phyloP scores from a whole-genome alignment of 108 stramenopile genomes.

The Cyclotella atomus region DNA sequence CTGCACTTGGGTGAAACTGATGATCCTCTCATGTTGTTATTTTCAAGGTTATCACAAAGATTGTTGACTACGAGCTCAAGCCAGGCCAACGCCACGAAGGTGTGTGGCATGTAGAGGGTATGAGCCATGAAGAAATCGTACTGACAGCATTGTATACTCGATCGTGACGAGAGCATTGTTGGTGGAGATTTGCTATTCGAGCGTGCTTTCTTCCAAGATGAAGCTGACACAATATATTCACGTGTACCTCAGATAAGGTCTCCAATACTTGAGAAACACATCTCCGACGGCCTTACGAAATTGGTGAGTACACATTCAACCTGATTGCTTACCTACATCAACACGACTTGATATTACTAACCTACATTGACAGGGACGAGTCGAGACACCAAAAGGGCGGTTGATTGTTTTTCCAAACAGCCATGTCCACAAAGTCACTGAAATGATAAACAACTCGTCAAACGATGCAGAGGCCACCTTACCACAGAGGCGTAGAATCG shows the following conservation, averaged over 20 bases:
- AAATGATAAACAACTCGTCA: not conserved
- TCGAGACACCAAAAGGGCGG: not conserved
- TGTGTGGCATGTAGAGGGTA: not conserved
- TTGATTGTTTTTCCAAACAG: constrained; percentile 4
- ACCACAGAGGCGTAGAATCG: not conserved
- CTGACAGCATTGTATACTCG: not conserved
- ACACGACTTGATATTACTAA: too few relatives aligned
- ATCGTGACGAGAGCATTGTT: not conserved
- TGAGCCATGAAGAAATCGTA: not conserved
- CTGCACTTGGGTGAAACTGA: not conserved
- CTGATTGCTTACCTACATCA: too few relatives aligned
- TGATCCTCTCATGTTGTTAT: not conserved
- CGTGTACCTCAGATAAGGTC: not conserved
- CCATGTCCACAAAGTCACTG: not conserved
- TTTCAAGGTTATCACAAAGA: constrained; percentile 1
- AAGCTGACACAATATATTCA: not conserved
- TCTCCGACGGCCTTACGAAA: not conserved
- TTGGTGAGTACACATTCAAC: not conserved
- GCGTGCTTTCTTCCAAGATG: not conserved
- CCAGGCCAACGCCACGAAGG: not conserved
- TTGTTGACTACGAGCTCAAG: not conserved
- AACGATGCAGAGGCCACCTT: not conserved
- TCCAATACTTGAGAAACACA: not conserved
- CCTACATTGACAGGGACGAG: too few relatives aligned
- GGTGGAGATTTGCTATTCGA: not conserved